Conservation (phyloP, 495 filamentous ascomycete genomes). For the Penicillium desertorum region DNA sequence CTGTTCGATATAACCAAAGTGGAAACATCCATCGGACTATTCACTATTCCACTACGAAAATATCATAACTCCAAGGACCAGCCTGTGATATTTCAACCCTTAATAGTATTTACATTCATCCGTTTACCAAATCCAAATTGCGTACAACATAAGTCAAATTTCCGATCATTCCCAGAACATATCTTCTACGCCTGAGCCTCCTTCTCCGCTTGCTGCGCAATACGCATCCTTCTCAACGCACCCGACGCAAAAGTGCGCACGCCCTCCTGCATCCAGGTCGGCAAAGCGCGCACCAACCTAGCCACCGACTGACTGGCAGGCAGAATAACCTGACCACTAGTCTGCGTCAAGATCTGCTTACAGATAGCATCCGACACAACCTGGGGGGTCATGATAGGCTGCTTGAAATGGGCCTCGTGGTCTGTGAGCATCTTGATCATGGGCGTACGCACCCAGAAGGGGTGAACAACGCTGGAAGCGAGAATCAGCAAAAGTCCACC, state of each 20-base stretch:
- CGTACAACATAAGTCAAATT: background rate
- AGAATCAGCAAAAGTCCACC: background rate
- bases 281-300: slow-evolving; percentile 39
- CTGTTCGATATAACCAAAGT: too few relatives aligned
- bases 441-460: slow-evolving; percentile 47
- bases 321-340: slow-evolving; percentile 45
- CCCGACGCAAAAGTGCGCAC: slow-evolving; percentile 32
- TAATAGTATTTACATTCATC: background rate
- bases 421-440: slow-evolving; percentile 46
- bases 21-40: too few relatives aligned
- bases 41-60: too few relatives aligned
- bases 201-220: slow-evolving; percentile 14
- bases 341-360: slow-evolving; percentile 43
- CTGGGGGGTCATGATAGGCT: slow-evolving; percentile 40
- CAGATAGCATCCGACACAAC: slow-evolving; percentile 40
- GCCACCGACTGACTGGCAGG: slow-evolving; percentile 22
- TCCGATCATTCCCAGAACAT: background rate
- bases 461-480: slow-evolving; percentile 40
- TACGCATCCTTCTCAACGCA: slow-evolving; percentile 16
- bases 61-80: background rate
- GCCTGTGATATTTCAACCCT: background rate
- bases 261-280: slow-evolving; percentile 43
- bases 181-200: background rate
- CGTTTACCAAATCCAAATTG: background rate
- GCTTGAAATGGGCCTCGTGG: slow-evolving; percentile 36